Percentiles rank a stretch among this genome's conserved stretches.
phyloP scores from a whole-genome alignment of 1,284 basidiomycete genomes.

The Ceratobasidium sp. region DNA sequence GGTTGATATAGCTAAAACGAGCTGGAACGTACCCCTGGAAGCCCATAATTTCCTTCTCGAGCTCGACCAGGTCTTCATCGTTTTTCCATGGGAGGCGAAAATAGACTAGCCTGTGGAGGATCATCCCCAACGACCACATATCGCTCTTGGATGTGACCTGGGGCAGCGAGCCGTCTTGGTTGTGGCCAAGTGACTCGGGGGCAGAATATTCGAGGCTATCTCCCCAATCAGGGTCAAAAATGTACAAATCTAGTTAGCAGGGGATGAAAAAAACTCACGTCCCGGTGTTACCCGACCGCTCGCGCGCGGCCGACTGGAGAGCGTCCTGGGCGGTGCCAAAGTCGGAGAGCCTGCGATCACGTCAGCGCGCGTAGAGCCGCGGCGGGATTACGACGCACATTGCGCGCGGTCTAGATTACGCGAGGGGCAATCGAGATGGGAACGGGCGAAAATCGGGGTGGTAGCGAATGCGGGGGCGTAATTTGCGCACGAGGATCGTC shows the following conservation, averaged over 20 bases:
- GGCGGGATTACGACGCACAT: constrained; percentile 26
- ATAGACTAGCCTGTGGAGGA: constrained; percentile 91
- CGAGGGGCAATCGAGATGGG: constrained; percentile 23
- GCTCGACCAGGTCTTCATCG: constrained; percentile 68
- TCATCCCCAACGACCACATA: constrained; percentile 88
- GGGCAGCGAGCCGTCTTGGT: constrained; percentile 67
- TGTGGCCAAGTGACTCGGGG: constrained; percentile 78
- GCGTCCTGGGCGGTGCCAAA: constrained; percentile 95
- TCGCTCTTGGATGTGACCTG: constrained; percentile 90
- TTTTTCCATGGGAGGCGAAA: constrained; percentile 84
- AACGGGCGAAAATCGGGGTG: constrained; percentile 24
- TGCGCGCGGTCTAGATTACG: constrained; percentile 56
- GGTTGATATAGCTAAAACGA: background rate
- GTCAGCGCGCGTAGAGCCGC: constrained; percentile 2
- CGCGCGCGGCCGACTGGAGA: constrained; percentile 72
- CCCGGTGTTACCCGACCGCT: constrained; percentile 90
- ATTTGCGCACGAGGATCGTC: constrained; percentile 16
- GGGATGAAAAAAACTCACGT: constrained; percentile 71
- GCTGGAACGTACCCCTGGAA: constrained; percentile 74
- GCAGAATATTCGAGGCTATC: constrained; percentile 82
- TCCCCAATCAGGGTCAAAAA: background rate
- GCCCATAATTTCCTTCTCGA: constrained; percentile 79
- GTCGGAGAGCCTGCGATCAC: constrained; percentile 84
- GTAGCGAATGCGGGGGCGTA: constrained; percentile 4
- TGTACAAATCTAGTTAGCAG: constrained; percentile 7